phyloP scores from a whole-genome alignment of 164 flowering plant genomes.

The Umbilicus rupestris region DNA sequence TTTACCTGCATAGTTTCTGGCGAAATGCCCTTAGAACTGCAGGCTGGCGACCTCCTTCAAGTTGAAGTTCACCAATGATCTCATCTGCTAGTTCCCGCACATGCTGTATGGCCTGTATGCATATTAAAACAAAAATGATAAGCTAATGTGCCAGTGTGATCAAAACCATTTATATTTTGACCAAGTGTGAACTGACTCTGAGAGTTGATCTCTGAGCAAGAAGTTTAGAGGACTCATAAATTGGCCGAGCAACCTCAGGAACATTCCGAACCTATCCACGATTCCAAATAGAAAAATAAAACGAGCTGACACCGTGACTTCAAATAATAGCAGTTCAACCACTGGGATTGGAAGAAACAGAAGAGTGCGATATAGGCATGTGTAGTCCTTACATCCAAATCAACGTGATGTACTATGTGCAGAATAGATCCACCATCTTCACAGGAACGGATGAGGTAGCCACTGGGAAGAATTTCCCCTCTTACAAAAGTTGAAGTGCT shows the following conservation, averaged over 20 bases:
- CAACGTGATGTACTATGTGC: constrained; percentile 78
- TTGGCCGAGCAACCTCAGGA: constrained; percentile 77
- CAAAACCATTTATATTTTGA: background rate
- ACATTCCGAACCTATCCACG: constrained; percentile 44
- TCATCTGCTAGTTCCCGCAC: constrained; percentile 73
- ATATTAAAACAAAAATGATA: background rate
- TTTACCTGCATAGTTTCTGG: constrained; percentile 68
- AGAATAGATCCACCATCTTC: constrained; percentile 86
- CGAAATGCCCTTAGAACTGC: constrained; percentile 69
- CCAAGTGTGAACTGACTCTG: constrained; percentile 33
- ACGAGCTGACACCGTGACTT: background rate
- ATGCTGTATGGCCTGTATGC: constrained; percentile 55
- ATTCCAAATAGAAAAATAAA: background rate
- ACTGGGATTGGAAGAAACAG: background rate
- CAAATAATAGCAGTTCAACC: background rate
- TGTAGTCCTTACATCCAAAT: constrained; percentile 48
- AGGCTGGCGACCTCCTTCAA: constrained; percentile 69
- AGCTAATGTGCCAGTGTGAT: background rate
- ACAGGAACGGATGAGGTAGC: constrained; percentile 69
- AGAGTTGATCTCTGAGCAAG: constrained; percentile 75
- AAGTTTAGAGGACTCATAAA: constrained; percentile 70
- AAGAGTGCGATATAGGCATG: background rate
- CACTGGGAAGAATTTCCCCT: constrained; percentile 77
- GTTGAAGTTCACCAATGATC: constrained; percentile 49
- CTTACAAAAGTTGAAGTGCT: constrained; percentile 43